These are phyloP conservation scores for Leccinum longicurvipes DNA, from an alignment of 768 basidiomycete species.

Conservation along the genomic window DNA sequence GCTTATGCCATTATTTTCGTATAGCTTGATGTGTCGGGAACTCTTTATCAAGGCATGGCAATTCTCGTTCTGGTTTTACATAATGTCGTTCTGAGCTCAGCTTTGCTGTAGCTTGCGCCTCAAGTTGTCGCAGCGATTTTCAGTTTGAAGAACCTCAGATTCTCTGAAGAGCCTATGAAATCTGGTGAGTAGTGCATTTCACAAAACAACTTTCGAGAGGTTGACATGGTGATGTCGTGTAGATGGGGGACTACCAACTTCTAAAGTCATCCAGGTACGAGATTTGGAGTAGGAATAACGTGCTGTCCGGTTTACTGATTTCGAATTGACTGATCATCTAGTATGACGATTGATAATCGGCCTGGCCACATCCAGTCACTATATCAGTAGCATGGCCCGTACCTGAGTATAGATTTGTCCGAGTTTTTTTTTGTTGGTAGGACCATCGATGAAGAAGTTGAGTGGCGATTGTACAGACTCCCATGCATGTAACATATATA, in stretches of 20 bases:
- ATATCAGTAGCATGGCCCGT: not conserved
- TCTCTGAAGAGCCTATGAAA: constrained; percentile 1
- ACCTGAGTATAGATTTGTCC: constrained; percentile 3
- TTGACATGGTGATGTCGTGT: not conserved
- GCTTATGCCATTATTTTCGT: constrained; percentile 6
- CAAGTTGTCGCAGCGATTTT: constrained; percentile 45
- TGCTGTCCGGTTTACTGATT: not conserved
- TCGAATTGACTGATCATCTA: not conserved
- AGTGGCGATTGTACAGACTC: too few relatives aligned
- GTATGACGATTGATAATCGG: constrained; percentile 25
- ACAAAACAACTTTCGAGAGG: not conserved
- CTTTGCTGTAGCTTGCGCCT: constrained; percentile 38
- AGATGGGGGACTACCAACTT: constrained; percentile 17
- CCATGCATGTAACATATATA: too few relatives aligned
- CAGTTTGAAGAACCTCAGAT: constrained; percentile 36
- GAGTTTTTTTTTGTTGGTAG: not conserved
- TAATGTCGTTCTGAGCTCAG: constrained; percentile 16
- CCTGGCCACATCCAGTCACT: not conserved
- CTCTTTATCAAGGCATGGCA: constrained; percentile 17
- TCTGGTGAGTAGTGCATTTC: constrained; percentile 8
- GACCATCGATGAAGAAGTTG: too few relatives aligned
- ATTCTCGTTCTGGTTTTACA: not conserved
- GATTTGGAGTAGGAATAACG: not conserved
- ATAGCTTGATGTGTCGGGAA: constrained; percentile 33
- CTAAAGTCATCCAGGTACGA: constrained; percentile 19